phyloP scores from a whole-genome alignment of 2,329 filamentous ascomycete genomes.

The Curvularia spicifera region DNA sequence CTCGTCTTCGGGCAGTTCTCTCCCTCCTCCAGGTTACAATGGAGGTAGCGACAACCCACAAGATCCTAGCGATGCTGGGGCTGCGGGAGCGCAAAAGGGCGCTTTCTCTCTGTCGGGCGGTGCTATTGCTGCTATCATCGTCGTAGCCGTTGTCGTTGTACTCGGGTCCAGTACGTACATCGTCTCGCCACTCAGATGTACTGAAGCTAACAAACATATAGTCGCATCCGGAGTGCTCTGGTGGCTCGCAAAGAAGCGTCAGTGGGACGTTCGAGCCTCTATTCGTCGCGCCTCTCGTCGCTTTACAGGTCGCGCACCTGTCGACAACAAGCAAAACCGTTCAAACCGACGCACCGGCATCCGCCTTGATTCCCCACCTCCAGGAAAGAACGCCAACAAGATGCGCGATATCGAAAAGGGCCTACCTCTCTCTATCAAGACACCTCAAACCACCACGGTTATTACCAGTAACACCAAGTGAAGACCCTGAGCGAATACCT shows the following conservation, averaged over 20 bases:
- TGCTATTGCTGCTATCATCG: conserved; percentile 75
- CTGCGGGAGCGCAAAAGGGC: conserved; percentile 66
- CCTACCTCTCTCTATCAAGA: conserved; percentile 29
- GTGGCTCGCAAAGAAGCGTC: conserved; percentile 81
- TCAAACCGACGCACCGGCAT: conserved; percentile 46
- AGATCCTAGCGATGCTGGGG: conserved; percentile 60
- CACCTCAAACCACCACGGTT: conserved; percentile 41
- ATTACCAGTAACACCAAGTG: conserved; percentile 41
- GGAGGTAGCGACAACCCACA: conserved; percentile 47
- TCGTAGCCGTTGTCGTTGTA: conserved; percentile 70
- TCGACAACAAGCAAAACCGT: conserved; percentile 39
- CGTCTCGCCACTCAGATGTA: background rate
- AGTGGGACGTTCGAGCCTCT: conserved; percentile 79
- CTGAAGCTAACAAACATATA: conserved; percentile 42
- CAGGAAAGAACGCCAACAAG: conserved; percentile 28
- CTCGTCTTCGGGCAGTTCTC: conserved; percentile 25
- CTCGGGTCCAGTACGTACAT: conserved; percentile 67
- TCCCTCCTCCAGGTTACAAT: conserved; percentile 43
- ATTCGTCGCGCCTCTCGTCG: conserved; percentile 68
- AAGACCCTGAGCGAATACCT: background rate
- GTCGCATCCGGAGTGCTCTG: conserved; percentile 72
- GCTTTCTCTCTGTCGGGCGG: conserved; percentile 70
- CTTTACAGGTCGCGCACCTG: conserved; percentile 50
- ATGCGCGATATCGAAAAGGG: conserved; percentile 46
- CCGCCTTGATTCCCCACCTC: conserved; percentile 45